Percentiles rank a stretch among this genome's conserved stretches.
Evolutionary conservation across 257 asterid species (phyloP).

Genomic region (Craterostigma plantagineum): DNA sequence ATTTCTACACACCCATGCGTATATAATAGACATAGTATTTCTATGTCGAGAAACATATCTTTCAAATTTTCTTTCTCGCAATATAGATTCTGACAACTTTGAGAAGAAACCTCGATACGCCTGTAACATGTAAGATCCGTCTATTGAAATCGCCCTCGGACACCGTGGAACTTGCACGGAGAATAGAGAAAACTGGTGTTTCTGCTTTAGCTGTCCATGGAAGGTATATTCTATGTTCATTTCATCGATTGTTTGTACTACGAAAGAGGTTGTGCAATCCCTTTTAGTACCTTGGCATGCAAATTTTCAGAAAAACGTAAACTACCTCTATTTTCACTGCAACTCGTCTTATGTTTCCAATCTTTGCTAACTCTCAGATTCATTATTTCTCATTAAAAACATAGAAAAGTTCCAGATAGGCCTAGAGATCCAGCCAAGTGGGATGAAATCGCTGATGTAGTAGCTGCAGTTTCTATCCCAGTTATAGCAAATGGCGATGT

Average conservation of each 20-base stretch:
- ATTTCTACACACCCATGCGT: conserved; percentile 1
- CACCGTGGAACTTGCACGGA: conserved; percentile 80
- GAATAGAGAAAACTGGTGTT: conserved; percentile 82
- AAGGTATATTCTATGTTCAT: conserved; percentile 29
- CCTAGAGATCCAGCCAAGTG: conserved; percentile 98
- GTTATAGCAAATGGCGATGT: conserved; percentile 96
- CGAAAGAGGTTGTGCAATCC: too few species aligned
- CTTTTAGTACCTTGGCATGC: too few species aligned
- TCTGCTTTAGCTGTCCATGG: conserved; percentile 97
- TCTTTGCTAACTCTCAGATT: too few species aligned
- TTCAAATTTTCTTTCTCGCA: conserved; percentile 9
- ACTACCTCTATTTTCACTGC: too few species aligned
- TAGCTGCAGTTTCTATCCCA: conserved; percentile 70
- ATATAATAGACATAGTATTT: neutral
- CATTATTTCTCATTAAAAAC: conserved; percentile 8
- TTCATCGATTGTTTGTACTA: neutral
- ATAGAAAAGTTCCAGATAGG: conserved; percentile 79
- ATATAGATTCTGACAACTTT: conserved; percentile 71
- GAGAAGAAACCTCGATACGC: conserved; percentile 58
- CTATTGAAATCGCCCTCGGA: conserved; percentile 48
- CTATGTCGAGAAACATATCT: conserved; percentile 4
- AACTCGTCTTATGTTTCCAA: too few species aligned
- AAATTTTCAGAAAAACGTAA: too few species aligned
- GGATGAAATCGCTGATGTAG: conserved; percentile 82
- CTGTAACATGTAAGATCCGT: conserved; percentile 87